Evolutionary conservation across 202 grass and related monocot species (phyloP).

Genomic region (Setaria italica): DNA sequence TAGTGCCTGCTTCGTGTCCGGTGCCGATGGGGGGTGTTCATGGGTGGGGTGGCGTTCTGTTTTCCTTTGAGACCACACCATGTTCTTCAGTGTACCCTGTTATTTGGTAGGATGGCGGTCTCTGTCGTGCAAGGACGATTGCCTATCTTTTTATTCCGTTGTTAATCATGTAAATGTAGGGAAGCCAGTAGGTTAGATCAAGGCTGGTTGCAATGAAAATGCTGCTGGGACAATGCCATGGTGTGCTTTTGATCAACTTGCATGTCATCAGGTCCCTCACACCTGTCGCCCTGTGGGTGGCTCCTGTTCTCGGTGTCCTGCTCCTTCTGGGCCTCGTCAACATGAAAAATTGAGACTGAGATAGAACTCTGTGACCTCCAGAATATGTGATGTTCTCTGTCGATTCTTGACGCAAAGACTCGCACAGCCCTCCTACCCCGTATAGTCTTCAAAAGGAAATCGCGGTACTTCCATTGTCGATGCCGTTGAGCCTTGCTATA

Average conservation of each 20-base stretch:
- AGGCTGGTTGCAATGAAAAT: conserved; percentile 25
- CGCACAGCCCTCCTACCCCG: neutral
- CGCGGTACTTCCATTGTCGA: neutral
- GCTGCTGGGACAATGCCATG: conserved; percentile 25
- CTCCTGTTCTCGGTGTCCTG: neutral
- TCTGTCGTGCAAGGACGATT: conserved; percentile 54
- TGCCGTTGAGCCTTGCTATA: neutral
- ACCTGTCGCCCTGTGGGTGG: conserved; percentile 9
- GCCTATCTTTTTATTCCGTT: neutral
- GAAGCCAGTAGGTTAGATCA: conserved; percentile 23
- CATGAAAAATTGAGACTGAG: too few species aligned
- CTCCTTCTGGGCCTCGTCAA: neutral
- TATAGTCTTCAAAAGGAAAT: neutral
- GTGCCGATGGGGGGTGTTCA: conserved; percentile 25
- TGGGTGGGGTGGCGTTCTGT: conserved; percentile 15
- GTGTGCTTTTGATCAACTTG: neutral
- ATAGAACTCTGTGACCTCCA: neutral
- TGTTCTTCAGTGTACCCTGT: conserved; percentile 25
- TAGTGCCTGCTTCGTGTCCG: conserved; percentile 38
- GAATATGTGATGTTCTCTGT: neutral
- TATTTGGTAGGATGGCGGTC: conserved; percentile 55
- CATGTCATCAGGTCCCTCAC: neutral
- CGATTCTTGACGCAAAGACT: neutral
- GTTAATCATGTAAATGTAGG: conserved; percentile 57
- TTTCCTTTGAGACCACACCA: conserved; percentile 5